Evolutionary conservation across 2,329 filamentous ascomycete genomes (phyloP).

Genomic region (Aspergillus costaricaensis): DNA sequence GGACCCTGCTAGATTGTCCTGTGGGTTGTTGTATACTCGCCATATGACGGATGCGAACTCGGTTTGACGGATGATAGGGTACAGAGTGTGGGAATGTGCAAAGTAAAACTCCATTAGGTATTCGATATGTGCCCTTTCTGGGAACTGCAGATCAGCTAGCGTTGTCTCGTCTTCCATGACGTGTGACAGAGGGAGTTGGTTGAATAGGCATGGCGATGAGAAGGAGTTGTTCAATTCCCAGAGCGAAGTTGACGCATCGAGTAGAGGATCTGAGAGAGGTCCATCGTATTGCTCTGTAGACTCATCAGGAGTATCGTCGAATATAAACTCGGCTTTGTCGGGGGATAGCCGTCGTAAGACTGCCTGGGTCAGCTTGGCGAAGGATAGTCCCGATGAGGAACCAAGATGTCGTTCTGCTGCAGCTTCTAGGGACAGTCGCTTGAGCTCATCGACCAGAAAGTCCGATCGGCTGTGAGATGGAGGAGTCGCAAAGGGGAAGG

Average conservation of each 20-base stretch:
- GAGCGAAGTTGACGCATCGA: neutral
- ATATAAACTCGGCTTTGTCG: slow-evolving; percentile 48
- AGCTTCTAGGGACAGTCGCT: slow-evolving; percentile 46
- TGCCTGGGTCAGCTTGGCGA: slow-evolving; percentile 48
- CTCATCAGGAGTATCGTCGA: slow-evolving; percentile 25
- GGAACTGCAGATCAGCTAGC: slow-evolving; percentile 10
- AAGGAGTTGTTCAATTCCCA: neutral
- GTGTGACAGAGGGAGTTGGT: neutral
- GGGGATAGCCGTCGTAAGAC: slow-evolving; percentile 47
- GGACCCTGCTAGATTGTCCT: slow-evolving; percentile 32
- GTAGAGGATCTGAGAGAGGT: neutral
- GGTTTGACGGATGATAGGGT: slow-evolving; percentile 44
- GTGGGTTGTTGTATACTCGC: slow-evolving; percentile 33
- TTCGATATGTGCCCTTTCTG: slow-evolving; percentile 30
- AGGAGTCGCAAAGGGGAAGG: neutral
- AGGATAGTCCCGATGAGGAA: slow-evolving; percentile 48
- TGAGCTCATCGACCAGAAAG: slow-evolving; percentile 39
- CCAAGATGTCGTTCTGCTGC: slow-evolving; percentile 49
- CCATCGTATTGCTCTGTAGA: slow-evolving; percentile 1
- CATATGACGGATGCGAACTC: slow-evolving; percentile 40
- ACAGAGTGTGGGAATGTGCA: slow-evolving; percentile 51
- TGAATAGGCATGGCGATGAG: neutral
- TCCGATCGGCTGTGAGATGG: slow-evolving; percentile 12
- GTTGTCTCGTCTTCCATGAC: slow-evolving; percentile 10
- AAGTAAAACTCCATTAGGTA: slow-evolving; percentile 49